Evolutionary conservation across 2,329 filamentous ascomycete species (phyloP).

Genomic region (Trichoderma atroviride): DNA sequence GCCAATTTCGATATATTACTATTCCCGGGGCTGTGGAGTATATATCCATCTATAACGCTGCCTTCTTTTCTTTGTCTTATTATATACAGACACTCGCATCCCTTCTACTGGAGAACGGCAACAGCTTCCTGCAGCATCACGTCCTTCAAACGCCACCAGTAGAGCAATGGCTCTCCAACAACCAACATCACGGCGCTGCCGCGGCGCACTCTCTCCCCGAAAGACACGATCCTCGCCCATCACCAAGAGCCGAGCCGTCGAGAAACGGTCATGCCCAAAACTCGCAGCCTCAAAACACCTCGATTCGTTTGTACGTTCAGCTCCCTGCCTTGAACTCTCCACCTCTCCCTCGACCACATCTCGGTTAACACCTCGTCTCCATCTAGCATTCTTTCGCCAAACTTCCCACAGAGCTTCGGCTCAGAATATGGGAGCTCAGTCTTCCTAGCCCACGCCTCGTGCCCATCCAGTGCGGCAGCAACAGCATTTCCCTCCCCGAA

Average conservation of each 20-base stretch:
- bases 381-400: conserved; percentile 46
- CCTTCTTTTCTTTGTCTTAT: not conserved
- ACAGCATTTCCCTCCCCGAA: conserved; percentile 30
- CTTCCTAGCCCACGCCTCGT: conserved; percentile 49
- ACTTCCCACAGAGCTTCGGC: conserved; percentile 51
- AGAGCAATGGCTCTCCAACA: conserved; percentile 16
- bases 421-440: conserved; percentile 52
- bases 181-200: not conserved
- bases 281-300: not conserved
- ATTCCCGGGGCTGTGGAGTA: not conserved
- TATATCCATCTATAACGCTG: not conserved
- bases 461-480: conserved; percentile 45
- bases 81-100: not conserved
- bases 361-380: not conserved
- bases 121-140: not conserved
- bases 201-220: not conserved
- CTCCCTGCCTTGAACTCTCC: not conserved
- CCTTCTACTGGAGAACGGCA: not conserved
- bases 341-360: not conserved
- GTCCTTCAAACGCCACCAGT: not conserved
- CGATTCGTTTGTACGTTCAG: conserved; percentile 18
- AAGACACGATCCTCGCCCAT: not conserved
- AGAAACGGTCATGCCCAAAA: not conserved
- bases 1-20: not conserved
- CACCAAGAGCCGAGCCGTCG: not conserved